Evolutionary conservation across 345 rosid genomes (phyloP), one percentile per base, ranked within the genome.

Genomic region (Turritis glabra): DNA sequence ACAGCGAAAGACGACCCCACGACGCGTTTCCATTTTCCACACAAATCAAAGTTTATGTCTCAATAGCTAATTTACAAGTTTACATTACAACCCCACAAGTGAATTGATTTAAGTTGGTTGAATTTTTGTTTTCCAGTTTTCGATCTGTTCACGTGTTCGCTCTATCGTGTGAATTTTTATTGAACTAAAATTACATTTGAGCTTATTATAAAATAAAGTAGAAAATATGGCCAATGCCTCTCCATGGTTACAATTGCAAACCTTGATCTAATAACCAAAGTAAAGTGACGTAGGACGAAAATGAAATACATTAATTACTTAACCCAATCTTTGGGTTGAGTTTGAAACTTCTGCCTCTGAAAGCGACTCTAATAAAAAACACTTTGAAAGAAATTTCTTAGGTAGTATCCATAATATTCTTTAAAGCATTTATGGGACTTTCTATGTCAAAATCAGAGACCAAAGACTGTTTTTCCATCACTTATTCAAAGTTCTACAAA

Each of bases 1-100:
- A 51, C 22, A 21, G 33, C 41, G 37, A 54, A 52, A 38, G 76
- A 62, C 53, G 76, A 62, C 53, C 67, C 76, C 44, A 62, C 44
- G 46, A 62, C 22, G 48, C 50, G 30, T 68, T 26, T 68, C 29
- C 23, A 46, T 35, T 72, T 71, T 58, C 67, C 27, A 51, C 69
- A 51, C 69, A 41, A 14, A 61, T 48, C 3, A 47, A 71, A 56
- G 47, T 9, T 32, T 15, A 9, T 41, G 13, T 58, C 46, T 22
- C 44, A 46, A 10, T 70, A 19, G 33, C 47, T 13, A 19, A 30
- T 19, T 30, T 6, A 43, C 47, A 15, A 15, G 15, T 7, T 43
- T 7, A 17, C 26, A 27, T 44, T 43, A 22, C 48, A 26, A 17
- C 9, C 15, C 14, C 3, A 25, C 26, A 58, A 37, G 27, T 35